Percentiles rank a stretch among this genome's conserved stretches.
These are phyloP conservation scores for Xylaria sp. DNA, from an alignment of 2,329 filamentous ascomycete genomes.

Conservation along the genomic window DNA sequence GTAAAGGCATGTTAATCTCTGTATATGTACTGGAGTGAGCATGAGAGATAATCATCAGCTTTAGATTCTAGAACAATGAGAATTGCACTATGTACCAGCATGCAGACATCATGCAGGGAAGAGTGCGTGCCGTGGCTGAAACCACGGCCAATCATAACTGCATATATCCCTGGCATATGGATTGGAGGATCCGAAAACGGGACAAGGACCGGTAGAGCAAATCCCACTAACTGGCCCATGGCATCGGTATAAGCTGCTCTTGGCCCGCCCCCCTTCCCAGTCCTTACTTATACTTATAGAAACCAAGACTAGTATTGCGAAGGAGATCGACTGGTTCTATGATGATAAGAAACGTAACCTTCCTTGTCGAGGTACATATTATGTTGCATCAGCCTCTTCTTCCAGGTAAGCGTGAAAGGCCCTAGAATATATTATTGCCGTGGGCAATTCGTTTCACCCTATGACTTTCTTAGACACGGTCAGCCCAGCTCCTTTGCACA, in stretches of 20 bases:
- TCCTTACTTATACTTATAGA: no score
- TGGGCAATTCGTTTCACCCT: background rate
- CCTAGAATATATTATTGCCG: background rate
- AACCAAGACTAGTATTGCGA: no score
- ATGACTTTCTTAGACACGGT: background rate
- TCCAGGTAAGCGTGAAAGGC: constrained; percentile 6
- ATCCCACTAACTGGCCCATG: constrained; percentile 4
- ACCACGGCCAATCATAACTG: constrained; percentile 20
- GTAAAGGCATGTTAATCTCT: background rate
- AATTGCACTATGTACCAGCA: background rate
- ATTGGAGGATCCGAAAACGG: constrained; percentile 1
- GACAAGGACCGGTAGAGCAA: constrained; percentile 1
- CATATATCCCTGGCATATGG: background rate
- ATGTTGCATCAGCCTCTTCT: constrained; percentile 7
- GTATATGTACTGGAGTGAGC: background rate
- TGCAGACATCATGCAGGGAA: constrained; percentile 2
- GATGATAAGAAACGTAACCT: constrained; percentile 25
- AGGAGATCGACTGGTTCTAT: background rate
- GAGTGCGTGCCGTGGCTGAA: constrained; percentile 18
- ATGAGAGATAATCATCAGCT: constrained; percentile 25
- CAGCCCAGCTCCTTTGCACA: constrained; percentile 17
- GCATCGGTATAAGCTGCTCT: background rate
- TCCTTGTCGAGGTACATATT: constrained; percentile 24
- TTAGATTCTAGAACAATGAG: constrained; percentile 30
- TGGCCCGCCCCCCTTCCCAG: background rate